Conservation (phyloP, 164 flowering plant species). For the Pachysandra terminalis region DNA sequence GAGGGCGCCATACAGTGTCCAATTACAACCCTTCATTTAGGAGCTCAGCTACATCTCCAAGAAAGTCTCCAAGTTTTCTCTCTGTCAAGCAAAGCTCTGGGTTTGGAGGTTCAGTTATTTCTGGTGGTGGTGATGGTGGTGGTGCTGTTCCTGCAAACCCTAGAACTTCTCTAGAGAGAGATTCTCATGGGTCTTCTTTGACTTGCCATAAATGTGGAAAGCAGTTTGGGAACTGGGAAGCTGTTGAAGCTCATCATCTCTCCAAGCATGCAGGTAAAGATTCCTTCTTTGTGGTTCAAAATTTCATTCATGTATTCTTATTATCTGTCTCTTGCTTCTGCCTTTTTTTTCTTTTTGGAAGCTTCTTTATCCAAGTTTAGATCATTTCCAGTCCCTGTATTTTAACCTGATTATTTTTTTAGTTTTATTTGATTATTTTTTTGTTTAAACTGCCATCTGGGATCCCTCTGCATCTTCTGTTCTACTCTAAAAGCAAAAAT, state of each 20-base stretch:
- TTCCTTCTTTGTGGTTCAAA: too few relatives aligned
- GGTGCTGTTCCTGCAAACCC: conserved; percentile 24
- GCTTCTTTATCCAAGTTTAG: not conserved
- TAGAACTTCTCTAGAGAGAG: conserved; percentile 37
- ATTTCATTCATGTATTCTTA: too few relatives aligned
- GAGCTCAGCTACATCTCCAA: conserved; percentile 37
- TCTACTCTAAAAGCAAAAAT: too few relatives aligned
- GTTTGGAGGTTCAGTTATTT: conserved; percentile 26
- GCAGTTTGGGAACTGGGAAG: conserved; percentile 81
- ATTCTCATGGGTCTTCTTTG: conserved; percentile 42
- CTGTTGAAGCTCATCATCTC: conserved; percentile 87
- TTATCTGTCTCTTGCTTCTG: too few relatives aligned
- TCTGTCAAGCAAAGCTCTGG: conserved; percentile 39
- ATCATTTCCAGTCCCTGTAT: not conserved
- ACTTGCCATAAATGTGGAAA: conserved; percentile 88
- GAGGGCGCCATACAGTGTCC: conserved; percentile 62
- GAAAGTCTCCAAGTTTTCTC: conserved; percentile 36
- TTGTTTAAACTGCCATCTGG: too few relatives aligned
- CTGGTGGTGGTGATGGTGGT: conserved; percentile 17
- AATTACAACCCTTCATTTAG: conserved; percentile 49
- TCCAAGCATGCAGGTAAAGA: conserved; percentile 29
- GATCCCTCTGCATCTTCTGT: too few relatives aligned
- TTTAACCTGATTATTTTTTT: not conserved
- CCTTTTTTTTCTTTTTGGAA: too few relatives aligned
- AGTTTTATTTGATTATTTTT: too few relatives aligned